A percentile compares a stretch with the other conserved stretches of the same genome.
phyloP scores from a whole-genome alignment of 352 stramenopile species.

The Thraustochytrium striatum region DNA sequence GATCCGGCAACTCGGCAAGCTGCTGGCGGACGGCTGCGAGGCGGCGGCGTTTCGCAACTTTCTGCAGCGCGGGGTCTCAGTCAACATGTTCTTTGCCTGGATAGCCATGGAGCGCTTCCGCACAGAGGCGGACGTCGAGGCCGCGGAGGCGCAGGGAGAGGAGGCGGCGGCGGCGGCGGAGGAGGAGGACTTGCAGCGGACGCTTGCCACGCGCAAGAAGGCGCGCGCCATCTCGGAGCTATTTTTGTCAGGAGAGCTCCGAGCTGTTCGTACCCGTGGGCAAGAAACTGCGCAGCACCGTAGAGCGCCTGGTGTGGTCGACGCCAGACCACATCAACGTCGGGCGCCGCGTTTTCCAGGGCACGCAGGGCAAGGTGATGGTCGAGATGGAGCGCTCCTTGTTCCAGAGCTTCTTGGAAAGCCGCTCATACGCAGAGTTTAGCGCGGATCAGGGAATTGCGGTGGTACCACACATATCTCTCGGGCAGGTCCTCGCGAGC shows the following conservation, averaged over 20 bases:
- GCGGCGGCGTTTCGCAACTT: background rate
- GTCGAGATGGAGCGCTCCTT: conserved; percentile 38
- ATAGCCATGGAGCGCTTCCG: conserved; percentile 5
- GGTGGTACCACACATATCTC: background rate
- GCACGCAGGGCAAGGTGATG: conserved; percentile 41
- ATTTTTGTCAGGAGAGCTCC: conserved; percentile 9
- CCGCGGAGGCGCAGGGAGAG: background rate
- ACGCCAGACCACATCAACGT: conserved; percentile 33
- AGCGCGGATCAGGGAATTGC: background rate
- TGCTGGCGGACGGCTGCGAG: too few species aligned
- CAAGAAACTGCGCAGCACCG: background rate
- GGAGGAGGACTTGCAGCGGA: too few species aligned
- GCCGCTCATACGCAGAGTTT: background rate
- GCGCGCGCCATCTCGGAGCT: background rate
- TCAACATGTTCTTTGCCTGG: background rate
- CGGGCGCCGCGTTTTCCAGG: background rate
- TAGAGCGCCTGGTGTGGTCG: background rate
- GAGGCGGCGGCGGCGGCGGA: background rate
- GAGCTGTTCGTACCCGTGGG: conserved; percentile 19
- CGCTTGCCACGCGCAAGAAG: background rate
- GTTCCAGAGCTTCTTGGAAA: background rate
- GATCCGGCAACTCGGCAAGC: too few species aligned
- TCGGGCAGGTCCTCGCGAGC: background rate
- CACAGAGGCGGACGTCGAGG: background rate
- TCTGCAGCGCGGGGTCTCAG: background rate